Evolutionary conservation across 768 basidiomycete genomes (phyloP), one percentile per base, ranked within the genome.

Genomic region (Sarcomyxa edulis): DNA sequence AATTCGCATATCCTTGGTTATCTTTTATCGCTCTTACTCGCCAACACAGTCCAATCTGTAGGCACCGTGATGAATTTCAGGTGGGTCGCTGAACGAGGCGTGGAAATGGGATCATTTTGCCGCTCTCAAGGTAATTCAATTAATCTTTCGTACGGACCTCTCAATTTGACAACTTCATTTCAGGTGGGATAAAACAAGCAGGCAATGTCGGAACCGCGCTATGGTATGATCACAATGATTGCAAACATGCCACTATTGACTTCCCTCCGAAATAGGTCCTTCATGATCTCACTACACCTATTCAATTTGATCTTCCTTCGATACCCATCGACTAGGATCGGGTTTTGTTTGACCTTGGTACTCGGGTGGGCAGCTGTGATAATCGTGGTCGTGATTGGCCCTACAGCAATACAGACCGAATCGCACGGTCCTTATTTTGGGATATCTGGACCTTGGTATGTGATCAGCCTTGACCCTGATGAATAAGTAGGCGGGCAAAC

Each of bases 181-280:
- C 28, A 60, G 67, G 61, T 19, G 61, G 53, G 1, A 45, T 65
- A 26, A 69, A 68, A 45, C 62, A 69, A 26, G 55, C 59, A 4
- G 71, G 70, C 7, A 68, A 71, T 33, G 50, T 72, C 22, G 68
- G 62, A 1, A 61, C 61, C 1, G 65, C 71, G 2, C 42, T 61
- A 12, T 61, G 57, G 59, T 60, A 41, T 30, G 44, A 25, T 16
- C 6, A 12, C 12, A 19, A 4, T 27, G 12, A n/a, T 5, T 18
- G 30, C 15, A n/a, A 23, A 7, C 9, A 27, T 35, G 5, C 5
- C 20, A 21, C 24, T n/a, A 25, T 10, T n/a, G 38, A 33, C 3
- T n/a, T 11, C 30, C 10, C 21, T 27, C 5, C 19, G 22, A 4
- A 18, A 22, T 3, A 72, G 70, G 70, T 63, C 56, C 1, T 45